Conservation (phyloP, 1,284 basidiomycete species). For the Cryptococcus sp. region DNA sequence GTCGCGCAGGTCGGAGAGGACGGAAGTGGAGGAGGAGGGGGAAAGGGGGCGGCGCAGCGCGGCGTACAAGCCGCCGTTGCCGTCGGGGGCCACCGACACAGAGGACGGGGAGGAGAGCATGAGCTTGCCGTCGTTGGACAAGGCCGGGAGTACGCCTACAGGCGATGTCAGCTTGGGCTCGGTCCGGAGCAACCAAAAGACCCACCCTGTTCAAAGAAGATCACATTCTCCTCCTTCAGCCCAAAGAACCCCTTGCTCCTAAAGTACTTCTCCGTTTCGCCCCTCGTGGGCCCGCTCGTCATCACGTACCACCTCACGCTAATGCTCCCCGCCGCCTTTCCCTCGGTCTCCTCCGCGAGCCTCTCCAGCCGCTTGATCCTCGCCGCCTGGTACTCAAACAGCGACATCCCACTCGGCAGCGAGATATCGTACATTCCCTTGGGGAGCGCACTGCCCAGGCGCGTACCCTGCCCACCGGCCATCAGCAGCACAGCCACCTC, state of each 20-base stretch:
- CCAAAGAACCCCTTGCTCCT: slow-evolving; percentile 77
- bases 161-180: slow-evolving; percentile 13
- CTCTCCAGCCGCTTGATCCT: slow-evolving; percentile 78
- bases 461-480: slow-evolving; percentile 96
- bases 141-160: slow-evolving; percentile 87
- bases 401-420: slow-evolving; percentile 83
- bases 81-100: slow-evolving; percentile 91
- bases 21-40: slow-evolving; percentile 60
- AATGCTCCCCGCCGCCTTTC: slow-evolving; percentile 57
- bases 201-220: slow-evolving; percentile 96
- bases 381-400: slow-evolving; percentile 97
- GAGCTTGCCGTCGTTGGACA: slow-evolving; percentile 91
- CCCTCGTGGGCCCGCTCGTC: slow-evolving; percentile 94
- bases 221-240: slow-evolving; percentile 70
- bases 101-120: slow-evolving; percentile 73
- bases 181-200: neutral
- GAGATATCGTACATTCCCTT: slow-evolving; percentile 99
- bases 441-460: slow-evolving; percentile 85
- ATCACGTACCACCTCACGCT: slow-evolving; percentile 96
- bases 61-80: slow-evolving; percentile 95
- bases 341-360: slow-evolving; percentile 62
- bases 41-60: slow-evolving; percentile 78
- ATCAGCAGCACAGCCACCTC: slow-evolving; percentile 91
- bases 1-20: slow-evolving; percentile 74
- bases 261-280: slow-evolving; percentile 85